A percentile compares a stretch with the other conserved stretches of the same genome.
Conservation (phyloP, 768 basidiomycete genomes). For the Auricularia cornea region DNA sequence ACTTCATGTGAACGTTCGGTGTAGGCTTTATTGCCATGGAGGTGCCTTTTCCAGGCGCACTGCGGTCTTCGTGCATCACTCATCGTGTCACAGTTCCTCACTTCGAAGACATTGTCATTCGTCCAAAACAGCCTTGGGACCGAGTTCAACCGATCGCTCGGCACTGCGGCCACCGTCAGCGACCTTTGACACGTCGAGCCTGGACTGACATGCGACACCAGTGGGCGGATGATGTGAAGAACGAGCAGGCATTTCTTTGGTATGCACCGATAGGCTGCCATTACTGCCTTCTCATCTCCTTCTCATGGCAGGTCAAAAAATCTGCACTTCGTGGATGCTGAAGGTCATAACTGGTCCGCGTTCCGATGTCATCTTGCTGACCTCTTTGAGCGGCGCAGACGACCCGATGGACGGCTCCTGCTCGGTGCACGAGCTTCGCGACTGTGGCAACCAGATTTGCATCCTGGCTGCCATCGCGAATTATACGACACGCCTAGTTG, state of each 20-base stretch:
- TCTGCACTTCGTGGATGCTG: not conserved
- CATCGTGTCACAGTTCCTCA: not conserved
- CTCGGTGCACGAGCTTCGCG: conserved; percentile 39
- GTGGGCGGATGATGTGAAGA: not conserved
- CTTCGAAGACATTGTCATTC: not conserved
- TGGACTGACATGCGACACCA: no score
- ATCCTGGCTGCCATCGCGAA: conserved; percentile 46
- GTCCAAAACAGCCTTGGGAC: not conserved
- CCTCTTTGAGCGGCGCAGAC: no score
- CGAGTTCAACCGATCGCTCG: not conserved
- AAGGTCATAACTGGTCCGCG: no score
- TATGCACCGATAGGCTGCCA: not conserved
- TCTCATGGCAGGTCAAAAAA: not conserved
- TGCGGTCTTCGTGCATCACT: not conserved
- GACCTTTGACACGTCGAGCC: no score
- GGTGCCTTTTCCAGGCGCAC: not conserved
- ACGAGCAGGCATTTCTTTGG: not conserved
- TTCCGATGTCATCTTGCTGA: no score
- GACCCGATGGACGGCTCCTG: conserved; percentile 40
- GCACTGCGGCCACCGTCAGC: not conserved
- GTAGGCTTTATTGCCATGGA: not conserved
- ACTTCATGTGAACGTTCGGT: not conserved
- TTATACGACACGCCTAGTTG: conserved; percentile 42
- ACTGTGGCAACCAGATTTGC: conserved; percentile 31
- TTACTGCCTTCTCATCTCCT: no score